Evolutionary conservation across 306 rosid species (phyloP).

Genomic region (Astragalus glycyphyllos): DNA sequence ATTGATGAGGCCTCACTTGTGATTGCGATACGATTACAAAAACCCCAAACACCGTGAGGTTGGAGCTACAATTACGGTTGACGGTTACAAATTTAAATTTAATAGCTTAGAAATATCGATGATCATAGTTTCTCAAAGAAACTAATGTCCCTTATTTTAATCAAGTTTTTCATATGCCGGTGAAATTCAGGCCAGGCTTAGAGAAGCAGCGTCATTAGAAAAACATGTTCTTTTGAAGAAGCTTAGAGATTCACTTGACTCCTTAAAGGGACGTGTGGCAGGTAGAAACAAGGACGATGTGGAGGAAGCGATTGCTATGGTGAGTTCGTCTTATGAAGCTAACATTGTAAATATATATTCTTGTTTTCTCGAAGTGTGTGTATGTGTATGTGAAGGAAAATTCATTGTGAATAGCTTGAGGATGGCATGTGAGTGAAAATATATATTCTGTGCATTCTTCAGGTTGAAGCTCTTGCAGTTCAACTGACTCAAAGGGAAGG

Average conservation of each 20-base stretch:
- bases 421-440: neutral
- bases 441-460: conserved; percentile 22
- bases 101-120: conserved; percentile 5
- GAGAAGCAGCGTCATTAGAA: conserved; percentile 94
- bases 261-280: conserved; percentile 85
- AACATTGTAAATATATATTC: neutral
- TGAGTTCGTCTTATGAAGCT: conserved; percentile 45
- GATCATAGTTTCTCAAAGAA: conserved; percentile 26
- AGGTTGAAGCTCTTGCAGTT: conserved; percentile 85
- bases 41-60: neutral
- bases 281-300: conserved; percentile 97
- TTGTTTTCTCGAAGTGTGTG: conserved; percentile 11
- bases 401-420: conserved; percentile 17
- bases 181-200: conserved; percentile 84
- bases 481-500: conserved; percentile 84
- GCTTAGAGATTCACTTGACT: conserved; percentile 90
- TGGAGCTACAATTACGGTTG: neutral
- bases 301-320: conserved; percentile 94
- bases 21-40: neutral
- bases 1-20: neutral
- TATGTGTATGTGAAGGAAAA: neutral
- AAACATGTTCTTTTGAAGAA: conserved; percentile 94
- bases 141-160: conserved; percentile 34
- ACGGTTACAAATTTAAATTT: neutral
- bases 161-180: conserved; percentile 32